These are phyloP conservation scores for Trichoderma atrobrunneum DNA, from an alignment of 2,329 filamentous ascomycete genomes.

Conservation along the genomic window DNA sequence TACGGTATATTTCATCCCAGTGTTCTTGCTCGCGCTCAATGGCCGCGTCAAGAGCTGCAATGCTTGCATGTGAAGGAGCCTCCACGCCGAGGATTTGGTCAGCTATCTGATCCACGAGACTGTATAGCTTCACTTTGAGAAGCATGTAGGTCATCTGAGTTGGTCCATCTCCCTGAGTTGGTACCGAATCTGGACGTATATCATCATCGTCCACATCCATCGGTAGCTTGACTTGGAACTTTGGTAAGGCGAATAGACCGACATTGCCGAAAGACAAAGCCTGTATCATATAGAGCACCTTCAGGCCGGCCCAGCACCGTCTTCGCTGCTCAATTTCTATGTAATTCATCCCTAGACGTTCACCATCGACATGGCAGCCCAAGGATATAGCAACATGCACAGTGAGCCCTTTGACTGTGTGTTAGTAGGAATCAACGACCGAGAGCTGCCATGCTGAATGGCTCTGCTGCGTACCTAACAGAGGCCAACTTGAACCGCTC, in stretches of 20 bases:
- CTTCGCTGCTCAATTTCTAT: background rate
- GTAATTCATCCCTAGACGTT: background rate
- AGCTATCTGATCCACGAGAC: background rate
- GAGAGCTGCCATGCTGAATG: background rate
- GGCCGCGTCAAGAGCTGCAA: background rate
- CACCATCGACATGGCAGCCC: background rate
- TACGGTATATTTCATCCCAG: background rate
- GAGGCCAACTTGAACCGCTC: background rate
- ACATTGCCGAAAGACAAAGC: background rate
- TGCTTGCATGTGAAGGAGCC: background rate
- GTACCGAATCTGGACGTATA: background rate
- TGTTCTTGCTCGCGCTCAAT: background rate
- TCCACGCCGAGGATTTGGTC: background rate
- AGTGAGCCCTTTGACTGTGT: background rate
- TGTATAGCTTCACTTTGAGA: background rate
- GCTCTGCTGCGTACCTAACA: background rate
- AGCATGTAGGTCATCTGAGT: background rate
- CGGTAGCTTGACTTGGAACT: background rate
- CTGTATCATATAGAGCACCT: background rate
- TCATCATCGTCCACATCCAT: background rate
- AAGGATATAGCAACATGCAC: background rate
- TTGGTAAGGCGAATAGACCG: background rate
- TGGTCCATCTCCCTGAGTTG: background rate
- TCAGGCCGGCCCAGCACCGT: background rate
- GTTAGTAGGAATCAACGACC: background rate